Evolutionary conservation across 2,329 filamentous ascomycete species (phyloP).

Genomic region (Botrytis aclada): DNA sequence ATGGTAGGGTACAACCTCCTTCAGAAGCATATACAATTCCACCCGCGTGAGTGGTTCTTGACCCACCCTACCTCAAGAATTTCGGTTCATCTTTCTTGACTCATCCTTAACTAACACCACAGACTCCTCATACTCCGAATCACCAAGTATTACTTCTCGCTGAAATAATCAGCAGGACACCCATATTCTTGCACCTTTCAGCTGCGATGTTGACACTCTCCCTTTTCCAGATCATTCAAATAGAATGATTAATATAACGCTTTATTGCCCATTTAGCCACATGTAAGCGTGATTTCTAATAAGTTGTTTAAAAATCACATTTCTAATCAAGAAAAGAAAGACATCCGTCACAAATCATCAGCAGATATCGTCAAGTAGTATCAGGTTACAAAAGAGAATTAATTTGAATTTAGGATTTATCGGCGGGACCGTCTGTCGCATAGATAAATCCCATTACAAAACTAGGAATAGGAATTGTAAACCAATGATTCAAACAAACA

Average conservation of each 20-base stretch:
- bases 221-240: neutral
- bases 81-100: neutral
- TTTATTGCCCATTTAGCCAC: neutral
- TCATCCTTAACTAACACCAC: too few species aligned
- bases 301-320: neutral
- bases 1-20: neutral
- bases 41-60: neutral
- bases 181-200: neutral
- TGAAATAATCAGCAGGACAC: neutral
- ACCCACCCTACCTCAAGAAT: neutral
- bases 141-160: neutral
- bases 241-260: neutral
- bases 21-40: neutral
- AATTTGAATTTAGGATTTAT: neutral
- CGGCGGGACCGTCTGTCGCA: neutral
- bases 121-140: neutral
- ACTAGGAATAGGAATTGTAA: too few species aligned
- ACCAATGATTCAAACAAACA: neutral
- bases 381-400: neutral
- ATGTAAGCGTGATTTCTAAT: fast-evolving
- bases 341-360: neutral
- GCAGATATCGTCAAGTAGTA: neutral
- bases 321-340: neutral
- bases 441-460: neutral
- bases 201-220: neutral